Evolutionary conservation across 176 grass and related monocot genomes (phyloP).

Genomic region (Aegilops speltoides): DNA sequence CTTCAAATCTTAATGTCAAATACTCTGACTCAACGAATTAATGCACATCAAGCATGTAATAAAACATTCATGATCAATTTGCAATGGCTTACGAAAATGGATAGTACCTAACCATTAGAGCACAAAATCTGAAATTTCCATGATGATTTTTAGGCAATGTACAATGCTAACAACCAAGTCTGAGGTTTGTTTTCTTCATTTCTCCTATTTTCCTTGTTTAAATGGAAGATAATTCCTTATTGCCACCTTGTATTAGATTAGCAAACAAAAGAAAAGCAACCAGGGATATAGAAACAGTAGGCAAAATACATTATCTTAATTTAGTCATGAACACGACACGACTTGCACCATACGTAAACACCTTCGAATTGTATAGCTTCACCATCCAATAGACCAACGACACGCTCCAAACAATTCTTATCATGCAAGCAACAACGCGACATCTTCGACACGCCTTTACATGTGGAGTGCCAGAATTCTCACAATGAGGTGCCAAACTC

Average conservation of each 20-base stretch:
- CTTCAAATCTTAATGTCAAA: neutral
- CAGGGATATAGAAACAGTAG: neutral
- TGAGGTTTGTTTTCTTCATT: neutral
- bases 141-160: neutral
- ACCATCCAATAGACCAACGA: neutral
- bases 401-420: neutral
- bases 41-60: neutral
- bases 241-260: neutral
- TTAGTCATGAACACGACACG: neutral
- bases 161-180: neutral
- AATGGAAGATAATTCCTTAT: neutral
- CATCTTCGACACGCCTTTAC: neutral
- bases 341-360: neutral
- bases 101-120: neutral
- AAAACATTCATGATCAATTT: slow-evolving; percentile 4
- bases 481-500: neutral
- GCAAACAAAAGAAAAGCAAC: neutral
- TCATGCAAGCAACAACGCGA: neutral
- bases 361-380: neutral
- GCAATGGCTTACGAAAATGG: neutral
- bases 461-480: neutral
- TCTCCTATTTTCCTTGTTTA: neutral
- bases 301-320: neutral
- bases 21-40: neutral
- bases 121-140: neutral